Conservation (phyloP, 2,329 filamentous ascomycete species). For the Exophiala dermatitidis region DNA sequence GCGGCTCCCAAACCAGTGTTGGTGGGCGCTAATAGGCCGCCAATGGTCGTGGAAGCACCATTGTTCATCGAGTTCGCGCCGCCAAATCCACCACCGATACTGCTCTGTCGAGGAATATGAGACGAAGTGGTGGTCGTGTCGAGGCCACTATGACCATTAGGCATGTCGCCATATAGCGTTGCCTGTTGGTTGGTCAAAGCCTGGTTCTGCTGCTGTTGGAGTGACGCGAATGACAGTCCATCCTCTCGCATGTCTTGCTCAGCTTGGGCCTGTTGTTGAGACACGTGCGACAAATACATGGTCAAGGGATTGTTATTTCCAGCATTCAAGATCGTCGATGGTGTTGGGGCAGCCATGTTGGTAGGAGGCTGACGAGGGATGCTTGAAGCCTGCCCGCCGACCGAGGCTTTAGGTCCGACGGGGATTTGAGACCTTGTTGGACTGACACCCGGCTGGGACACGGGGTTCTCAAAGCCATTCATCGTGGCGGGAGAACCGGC, state of each 20-base stretch:
- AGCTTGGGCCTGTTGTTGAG: slow-evolving; percentile 50
- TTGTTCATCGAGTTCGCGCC: slow-evolving; percentile 36
- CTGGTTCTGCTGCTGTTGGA: slow-evolving; percentile 56
- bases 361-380: slow-evolving; percentile 47
- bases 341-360: slow-evolving; percentile 50
- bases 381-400: slow-evolving; percentile 44
- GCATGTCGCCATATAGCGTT: slow-evolving; percentile 65
- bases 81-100: slow-evolving; percentile 27
- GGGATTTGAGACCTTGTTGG: slow-evolving; percentile 51
- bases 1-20: slow-evolving; percentile 48
- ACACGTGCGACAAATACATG: slow-evolving; percentile 81
- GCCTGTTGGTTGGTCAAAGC: slow-evolving; percentile 68
- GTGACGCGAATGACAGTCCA: slow-evolving; percentile 35
- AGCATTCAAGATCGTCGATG: slow-evolving; percentile 69
- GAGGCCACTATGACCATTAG: slow-evolving; percentile 50
- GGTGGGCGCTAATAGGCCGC: slow-evolving; percentile 67
- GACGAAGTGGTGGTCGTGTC: slow-evolving; percentile 27
- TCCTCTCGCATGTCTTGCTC: slow-evolving; percentile 53
- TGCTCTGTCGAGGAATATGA: slow-evolving; percentile 41
- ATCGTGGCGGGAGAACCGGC: slow-evolving; percentile 50
- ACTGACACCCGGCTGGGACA: slow-evolving; percentile 54
- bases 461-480: slow-evolving; percentile 51
- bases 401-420: slow-evolving; percentile 48
- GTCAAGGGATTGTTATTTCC: slow-evolving; percentile 80
- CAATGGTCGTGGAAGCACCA: slow-evolving; percentile 61